Conservation (phyloP, 768 basidiomycete species). For the Chalciporus sphaerocephalus region DNA sequence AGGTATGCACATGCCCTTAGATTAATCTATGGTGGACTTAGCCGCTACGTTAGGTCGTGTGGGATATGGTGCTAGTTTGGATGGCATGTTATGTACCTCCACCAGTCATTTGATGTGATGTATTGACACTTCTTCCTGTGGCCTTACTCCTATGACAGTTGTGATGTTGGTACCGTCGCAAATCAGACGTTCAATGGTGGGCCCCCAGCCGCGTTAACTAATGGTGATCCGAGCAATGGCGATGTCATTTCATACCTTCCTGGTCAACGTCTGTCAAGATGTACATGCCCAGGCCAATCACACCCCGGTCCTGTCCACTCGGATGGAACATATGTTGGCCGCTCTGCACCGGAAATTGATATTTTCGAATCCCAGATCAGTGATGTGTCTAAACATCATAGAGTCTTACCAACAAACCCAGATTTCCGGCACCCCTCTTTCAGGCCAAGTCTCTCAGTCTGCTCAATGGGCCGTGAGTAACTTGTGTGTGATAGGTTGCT, state of each 20-base stretch:
- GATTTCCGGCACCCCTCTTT: conserved; percentile 33
- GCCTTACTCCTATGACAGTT: conserved; percentile 81
- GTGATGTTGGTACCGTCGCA: conserved; percentile 87
- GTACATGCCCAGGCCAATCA: conserved; percentile 80
- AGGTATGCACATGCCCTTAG: conserved; percentile 33
- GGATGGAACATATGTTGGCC: conserved; percentile 78
- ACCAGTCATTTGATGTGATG: background rate
- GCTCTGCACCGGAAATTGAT: conserved; percentile 87
- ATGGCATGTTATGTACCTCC: conserved; percentile 60
- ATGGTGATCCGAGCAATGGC: conserved; percentile 53
- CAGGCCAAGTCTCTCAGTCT: conserved; percentile 75
- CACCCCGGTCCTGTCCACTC: conserved; percentile 81
- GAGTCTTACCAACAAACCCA: conserved; percentile 23
- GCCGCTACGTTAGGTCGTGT: conserved; percentile 53
- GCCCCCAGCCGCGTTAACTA: conserved; percentile 55
- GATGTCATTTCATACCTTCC: conserved; percentile 74
- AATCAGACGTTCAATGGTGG: conserved; percentile 75
- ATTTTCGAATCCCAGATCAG: conserved; percentile 78
- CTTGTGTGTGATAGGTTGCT: background rate
- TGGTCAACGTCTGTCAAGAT: conserved; percentile 82
- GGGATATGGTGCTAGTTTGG: conserved; percentile 82
- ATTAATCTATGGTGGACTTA: background rate
- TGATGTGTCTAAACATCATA: background rate
- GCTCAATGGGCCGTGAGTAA: conserved; percentile 71
- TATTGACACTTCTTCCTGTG: conserved; percentile 40